Evolutionary conservation across 1,139 yeast species (phyloP), one percentile per base, ranked within the genome.

Genomic region (Hyphopichia pseudoburtonii): DNA sequence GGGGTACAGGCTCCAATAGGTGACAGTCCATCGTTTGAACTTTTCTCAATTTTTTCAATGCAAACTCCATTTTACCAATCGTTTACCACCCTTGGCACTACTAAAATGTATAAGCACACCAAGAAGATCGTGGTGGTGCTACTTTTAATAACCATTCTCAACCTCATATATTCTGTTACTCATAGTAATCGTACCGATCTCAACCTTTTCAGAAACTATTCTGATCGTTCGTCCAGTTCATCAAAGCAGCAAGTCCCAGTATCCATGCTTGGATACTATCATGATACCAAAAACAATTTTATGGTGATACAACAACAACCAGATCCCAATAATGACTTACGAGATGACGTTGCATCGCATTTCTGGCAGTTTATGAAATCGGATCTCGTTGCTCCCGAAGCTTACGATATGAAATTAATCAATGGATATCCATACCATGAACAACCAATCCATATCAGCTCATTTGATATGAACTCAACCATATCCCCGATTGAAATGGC

Each of bases 391-490:
- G 32, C 28, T 16, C 30, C 41, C n/a, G 28, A 41, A 12, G 36
- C 38, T 36, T 42, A 46, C 25, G 45, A 46, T 27, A 30, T 44
- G 29, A 34, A 38, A 30, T 24, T 43, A 14, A 45, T 57, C 25
- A 47, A 54, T 24, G 59, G 58, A 2, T 56, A 56, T 36, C 51
- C 57, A 35, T 57, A 60, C 40, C 36, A 45, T 5, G 39, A 34
- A 14, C 14, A 30, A n/a, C 5, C 19, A 6, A 26, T 30, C n/a
- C 9, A 17, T 14, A 17, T 24, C 10, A 11, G 19, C 15, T 24
- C 30, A 3, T 21, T 15, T 12, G 30, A 30, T 25, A 6, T 6
- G 11, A 24, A 19, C 11, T 6, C 19, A 10, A 30, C 30, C 17
- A 4, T 25, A 11, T 21, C 27, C 8, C 16, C 19, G 10, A 15